Evolutionary conservation across 495 filamentous ascomycete genomes (phyloP).

Genomic region (Penicillium samsonianum): DNA sequence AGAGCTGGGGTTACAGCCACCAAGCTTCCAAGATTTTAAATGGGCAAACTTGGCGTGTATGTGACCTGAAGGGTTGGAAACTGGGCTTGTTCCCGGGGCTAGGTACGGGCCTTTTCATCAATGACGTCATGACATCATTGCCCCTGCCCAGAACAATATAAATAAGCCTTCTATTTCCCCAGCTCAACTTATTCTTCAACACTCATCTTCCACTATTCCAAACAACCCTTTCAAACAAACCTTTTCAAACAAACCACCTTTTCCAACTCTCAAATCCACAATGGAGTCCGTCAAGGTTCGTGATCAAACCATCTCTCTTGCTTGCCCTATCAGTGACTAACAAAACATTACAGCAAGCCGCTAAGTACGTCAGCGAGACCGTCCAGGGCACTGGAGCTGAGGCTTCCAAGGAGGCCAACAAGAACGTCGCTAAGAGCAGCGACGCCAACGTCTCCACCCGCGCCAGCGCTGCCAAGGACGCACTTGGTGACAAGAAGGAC

Average conservation of each 20-base stretch:
- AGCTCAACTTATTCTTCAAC: background rate
- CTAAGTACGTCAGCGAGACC: conserved; percentile 18
- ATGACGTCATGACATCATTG: conserved; percentile 9
- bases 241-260: background rate
- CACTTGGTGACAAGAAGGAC: conserved; percentile 17
- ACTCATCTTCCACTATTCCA: background rate
- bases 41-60: background rate
- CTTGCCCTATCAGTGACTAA: background rate
- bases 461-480: conserved; percentile 19
- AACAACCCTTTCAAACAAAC: background rate
- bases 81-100: background rate
- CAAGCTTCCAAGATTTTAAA: background rate
- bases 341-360: conserved; percentile 7
- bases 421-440: conserved; percentile 14
- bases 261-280: background rate
- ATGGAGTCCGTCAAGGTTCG: conserved; percentile 17
- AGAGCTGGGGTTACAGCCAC: background rate
- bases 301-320: background rate
- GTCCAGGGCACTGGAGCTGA: conserved; percentile 16
- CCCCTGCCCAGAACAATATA: background rate
- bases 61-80: background rate
- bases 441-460: conserved; percentile 16
- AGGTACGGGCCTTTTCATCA: no score
- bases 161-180: background rate
- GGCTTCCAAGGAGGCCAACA: conserved; percentile 22